These are phyloP conservation scores for Wickerhamiella sorbophila DNA, from an alignment of 805 yeast genomes.

Conservation along the genomic window DNA sequence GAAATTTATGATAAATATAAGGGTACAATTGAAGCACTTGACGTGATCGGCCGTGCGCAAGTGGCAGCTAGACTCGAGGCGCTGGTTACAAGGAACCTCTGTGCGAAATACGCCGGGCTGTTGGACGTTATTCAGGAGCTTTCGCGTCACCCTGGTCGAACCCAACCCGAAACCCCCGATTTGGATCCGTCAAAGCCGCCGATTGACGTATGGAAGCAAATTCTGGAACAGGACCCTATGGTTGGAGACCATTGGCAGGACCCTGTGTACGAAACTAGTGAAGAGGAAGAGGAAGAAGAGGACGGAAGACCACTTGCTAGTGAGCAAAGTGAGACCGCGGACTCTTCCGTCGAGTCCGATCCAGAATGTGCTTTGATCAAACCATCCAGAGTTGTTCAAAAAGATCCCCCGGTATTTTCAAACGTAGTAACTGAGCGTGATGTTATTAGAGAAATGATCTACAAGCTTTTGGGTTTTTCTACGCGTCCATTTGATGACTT, in stretches of 20 bases:
- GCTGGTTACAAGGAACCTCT: conserved; percentile 13
- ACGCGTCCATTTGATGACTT: not conserved
- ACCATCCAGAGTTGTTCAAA: not conserved
- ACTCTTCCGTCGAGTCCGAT: not conserved
- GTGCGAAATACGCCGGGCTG: conserved; percentile 12
- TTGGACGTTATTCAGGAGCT: conserved; percentile 16
- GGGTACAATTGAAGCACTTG: conserved; percentile 19
- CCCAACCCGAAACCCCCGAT: not conserved
- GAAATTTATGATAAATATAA: conserved; percentile 13
- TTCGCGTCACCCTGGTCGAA: conserved; percentile 5
- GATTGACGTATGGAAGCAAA: not conserved
- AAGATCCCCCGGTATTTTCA: not conserved
- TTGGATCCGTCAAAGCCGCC: not conserved
- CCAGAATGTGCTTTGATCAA: not conserved
- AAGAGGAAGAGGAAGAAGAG: not conserved
- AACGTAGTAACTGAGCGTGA: not conserved
- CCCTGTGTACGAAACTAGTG: not conserved
- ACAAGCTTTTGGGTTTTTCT: not conserved
- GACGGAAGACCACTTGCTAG: not conserved
- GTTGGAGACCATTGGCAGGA: not conserved
- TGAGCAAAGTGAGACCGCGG: not conserved
- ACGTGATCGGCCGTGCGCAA: conserved; percentile 21
- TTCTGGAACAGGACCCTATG: not conserved
- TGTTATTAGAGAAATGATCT: not conserved
- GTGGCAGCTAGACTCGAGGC: conserved; percentile 17